A percentile compares a stretch with the other conserved stretches of the same genome.
These are phyloP conservation scores for Macrolepiota dolichaula DNA, from an alignment of 768 basidiomycete species.

Conservation along the genomic window DNA sequence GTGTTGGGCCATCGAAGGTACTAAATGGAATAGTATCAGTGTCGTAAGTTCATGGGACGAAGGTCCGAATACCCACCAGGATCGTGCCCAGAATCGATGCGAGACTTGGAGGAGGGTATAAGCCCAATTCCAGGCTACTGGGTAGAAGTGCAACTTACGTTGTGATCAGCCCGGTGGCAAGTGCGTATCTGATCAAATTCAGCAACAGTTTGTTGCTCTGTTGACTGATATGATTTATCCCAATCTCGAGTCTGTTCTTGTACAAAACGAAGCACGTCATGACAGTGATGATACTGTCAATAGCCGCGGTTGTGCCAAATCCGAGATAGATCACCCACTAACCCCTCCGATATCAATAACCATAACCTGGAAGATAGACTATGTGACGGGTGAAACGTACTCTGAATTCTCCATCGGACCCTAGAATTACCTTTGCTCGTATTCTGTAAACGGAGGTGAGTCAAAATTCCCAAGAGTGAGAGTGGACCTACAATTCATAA, in stretches of 20 bases:
- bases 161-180: constrained; percentile 29
- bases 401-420: not conserved
- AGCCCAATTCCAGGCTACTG: not conserved
- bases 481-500: not conserved
- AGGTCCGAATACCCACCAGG: constrained; percentile 17
- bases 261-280: constrained; percentile 29
- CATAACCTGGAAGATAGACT: no score
- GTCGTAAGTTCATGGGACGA: not conserved
- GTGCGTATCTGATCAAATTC: constrained; percentile 26
- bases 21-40: constrained; percentile 13
- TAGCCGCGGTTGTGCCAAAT: constrained; percentile 24
- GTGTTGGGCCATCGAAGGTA: constrained; percentile 27
- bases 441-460: not conserved
- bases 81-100: constrained; percentile 26
- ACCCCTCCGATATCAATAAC: not conserved
- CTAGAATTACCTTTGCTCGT: not conserved
- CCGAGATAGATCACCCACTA: constrained; percentile 30
- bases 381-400: not conserved
- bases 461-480: no score
- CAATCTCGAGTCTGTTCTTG: constrained; percentile 21
- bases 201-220: constrained; percentile 24
- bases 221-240: constrained; percentile 16
- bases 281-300: constrained; percentile 27
- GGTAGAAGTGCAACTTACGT: constrained; percentile 16
- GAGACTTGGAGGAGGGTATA: constrained; percentile 17